Percentiles rank a stretch among this genome's conserved stretches.
Conservation (phyloP, 169 alveolate genomes). For the Babesia bigemina region DNA sequence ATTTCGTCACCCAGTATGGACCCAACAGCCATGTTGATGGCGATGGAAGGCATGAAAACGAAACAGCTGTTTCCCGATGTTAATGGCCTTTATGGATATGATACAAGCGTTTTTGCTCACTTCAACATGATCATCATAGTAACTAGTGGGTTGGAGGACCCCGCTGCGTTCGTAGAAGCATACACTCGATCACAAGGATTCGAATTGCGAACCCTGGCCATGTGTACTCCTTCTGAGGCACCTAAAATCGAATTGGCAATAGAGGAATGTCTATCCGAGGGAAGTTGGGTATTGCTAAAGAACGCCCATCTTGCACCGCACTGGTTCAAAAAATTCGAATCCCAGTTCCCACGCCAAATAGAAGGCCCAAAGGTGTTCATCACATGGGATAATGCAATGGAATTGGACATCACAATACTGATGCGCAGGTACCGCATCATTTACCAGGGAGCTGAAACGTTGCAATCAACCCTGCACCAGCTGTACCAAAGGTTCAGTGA, state of each 20-base stretch:
- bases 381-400: slow-evolving; percentile 95
- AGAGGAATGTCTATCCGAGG: slow-evolving; percentile 89
- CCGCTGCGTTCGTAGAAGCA: slow-evolving; percentile 90
- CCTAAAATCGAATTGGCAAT: slow-evolving; percentile 92
- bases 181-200: slow-evolving; percentile 88
- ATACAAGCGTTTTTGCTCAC: slow-evolving; percentile 27
- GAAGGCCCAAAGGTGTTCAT: slow-evolving; percentile 92
- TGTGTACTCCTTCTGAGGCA: slow-evolving; percentile 97
- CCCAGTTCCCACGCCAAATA: slow-evolving; percentile 86
- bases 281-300: slow-evolving; percentile 96
- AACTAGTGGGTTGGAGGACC: slow-evolving; percentile 82
- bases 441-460: slow-evolving; percentile 97
- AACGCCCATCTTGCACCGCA: slow-evolving; percentile 96
- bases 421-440: slow-evolving; percentile 92
- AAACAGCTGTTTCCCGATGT: slow-evolving; percentile 26
- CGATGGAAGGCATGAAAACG: slow-evolving; percentile 45
- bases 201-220: slow-evolving; percentile 91
- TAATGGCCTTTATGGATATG: neutral
- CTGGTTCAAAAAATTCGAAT: slow-evolving; percentile 95
- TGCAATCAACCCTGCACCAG: slow-evolving; percentile 87
- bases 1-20: slow-evolving; percentile 55
- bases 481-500: slow-evolving; percentile 81
- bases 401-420: slow-evolving; percentile 89
- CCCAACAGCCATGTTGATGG: slow-evolving; percentile 51
- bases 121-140: slow-evolving; percentile 61